phyloP scores from a whole-genome alignment of 306 rosid species.

The Hippophae tibetana region DNA sequence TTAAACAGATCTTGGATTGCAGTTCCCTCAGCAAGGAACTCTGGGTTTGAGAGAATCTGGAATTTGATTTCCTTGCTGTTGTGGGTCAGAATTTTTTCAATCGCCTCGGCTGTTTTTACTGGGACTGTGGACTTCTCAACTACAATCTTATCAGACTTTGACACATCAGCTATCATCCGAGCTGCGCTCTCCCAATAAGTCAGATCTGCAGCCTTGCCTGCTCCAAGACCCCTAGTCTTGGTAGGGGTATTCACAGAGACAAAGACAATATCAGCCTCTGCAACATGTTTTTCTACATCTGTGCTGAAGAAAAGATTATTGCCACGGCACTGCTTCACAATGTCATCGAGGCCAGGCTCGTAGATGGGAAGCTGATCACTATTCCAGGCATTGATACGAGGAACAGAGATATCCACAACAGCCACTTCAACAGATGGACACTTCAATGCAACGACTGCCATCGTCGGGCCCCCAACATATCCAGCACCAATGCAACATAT shows the following conservation, averaged over 20 bases:
- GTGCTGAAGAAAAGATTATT: slow-evolving; percentile 73
- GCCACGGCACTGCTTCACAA: slow-evolving; percentile 63
- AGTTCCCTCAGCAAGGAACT: slow-evolving; percentile 83
- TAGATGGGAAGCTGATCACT: slow-evolving; percentile 67
- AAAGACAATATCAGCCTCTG: slow-evolving; percentile 68
- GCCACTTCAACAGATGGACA: slow-evolving; percentile 63
- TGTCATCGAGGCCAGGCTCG: slow-evolving; percentile 69
- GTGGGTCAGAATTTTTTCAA: slow-evolving; percentile 52
- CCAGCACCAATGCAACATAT: slow-evolving; percentile 88
- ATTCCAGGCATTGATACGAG: slow-evolving; percentile 71
- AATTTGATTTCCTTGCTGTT: slow-evolving; percentile 51
- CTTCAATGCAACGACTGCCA: slow-evolving; percentile 76
- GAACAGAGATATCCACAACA: slow-evolving; percentile 67
- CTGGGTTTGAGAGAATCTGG: slow-evolving; percentile 70
- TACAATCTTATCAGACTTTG: slow-evolving; percentile 57
- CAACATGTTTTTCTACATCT: slow-evolving; percentile 54
- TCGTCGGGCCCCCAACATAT: slow-evolving; percentile 78
- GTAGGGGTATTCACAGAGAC: slow-evolving; percentile 78
- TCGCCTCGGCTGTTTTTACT: slow-evolving; percentile 71
- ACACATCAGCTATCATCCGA: slow-evolving; percentile 62
- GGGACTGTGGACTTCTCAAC: slow-evolving; percentile 88
- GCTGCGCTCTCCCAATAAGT: slow-evolving; percentile 89
- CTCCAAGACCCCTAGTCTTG: slow-evolving; percentile 62
- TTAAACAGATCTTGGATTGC: slow-evolving; percentile 62
- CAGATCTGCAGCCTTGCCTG: slow-evolving; percentile 77